Conservation (phyloP, 139 green algal genomes). For the Astrephomene gubernaculifera region DNA sequence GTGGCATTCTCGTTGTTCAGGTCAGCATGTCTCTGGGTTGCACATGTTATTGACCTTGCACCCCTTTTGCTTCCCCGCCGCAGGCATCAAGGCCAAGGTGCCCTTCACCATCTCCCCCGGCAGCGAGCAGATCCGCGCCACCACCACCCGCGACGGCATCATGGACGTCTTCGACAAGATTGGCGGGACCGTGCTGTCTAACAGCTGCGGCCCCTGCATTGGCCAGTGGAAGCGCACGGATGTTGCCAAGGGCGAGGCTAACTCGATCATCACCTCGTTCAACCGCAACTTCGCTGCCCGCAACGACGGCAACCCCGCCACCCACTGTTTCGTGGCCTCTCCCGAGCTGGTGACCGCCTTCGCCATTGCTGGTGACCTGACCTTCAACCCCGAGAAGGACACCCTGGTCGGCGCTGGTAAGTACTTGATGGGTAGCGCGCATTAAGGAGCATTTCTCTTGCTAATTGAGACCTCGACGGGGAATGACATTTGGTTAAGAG, state of each 20-base stretch:
- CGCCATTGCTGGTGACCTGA: conserved; percentile 82
- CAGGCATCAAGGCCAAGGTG: conserved; percentile 89
- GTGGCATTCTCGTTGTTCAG: too few species aligned
- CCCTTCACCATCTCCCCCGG: conserved; percentile 96
- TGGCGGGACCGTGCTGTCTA: conserved; percentile 95
- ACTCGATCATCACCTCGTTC: conserved; percentile 96
- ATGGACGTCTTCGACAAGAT: conserved; percentile 93
- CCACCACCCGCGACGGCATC: conserved; percentile 92
- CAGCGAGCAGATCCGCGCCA: conserved; percentile 95
- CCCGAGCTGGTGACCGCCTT: conserved; percentile 89
- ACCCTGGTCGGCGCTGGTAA: conserved; percentile 66
- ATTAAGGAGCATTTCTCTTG: too few species aligned
- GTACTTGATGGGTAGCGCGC: too few species aligned
- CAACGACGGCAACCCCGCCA: conserved; percentile 95
- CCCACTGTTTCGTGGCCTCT: conserved; percentile 93
- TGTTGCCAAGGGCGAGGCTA: conserved; percentile 88
- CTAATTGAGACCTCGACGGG: too few species aligned
- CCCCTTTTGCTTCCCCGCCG: too few species aligned
- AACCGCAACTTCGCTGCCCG: conserved; percentile 96
- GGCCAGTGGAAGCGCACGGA: conserved; percentile 97
- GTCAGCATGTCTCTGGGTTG: too few species aligned
- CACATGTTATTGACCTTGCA: too few species aligned
- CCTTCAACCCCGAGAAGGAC: conserved; percentile 97
- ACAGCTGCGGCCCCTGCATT: conserved; percentile 96
- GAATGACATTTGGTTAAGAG: too few species aligned